phyloP scores from a whole-genome alignment of 1,284 basidiomycete species.

The Heterobasidion annosum region DNA sequence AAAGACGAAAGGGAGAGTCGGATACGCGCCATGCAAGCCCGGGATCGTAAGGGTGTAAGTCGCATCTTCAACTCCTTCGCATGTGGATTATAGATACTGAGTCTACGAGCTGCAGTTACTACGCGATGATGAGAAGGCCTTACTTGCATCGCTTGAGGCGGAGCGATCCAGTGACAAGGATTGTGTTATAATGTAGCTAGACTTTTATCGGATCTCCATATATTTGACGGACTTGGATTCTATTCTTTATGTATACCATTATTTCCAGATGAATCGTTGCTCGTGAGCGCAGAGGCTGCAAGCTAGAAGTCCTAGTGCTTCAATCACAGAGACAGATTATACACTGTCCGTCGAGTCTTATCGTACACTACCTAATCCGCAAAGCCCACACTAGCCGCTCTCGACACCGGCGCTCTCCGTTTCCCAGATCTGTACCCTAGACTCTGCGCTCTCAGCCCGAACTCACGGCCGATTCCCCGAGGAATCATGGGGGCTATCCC shows the following conservation, averaged over 20 bases:
- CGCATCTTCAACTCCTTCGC: background rate
- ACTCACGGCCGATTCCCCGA: background rate
- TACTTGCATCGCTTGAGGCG: slow-evolving; percentile 42
- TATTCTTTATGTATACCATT: no score
- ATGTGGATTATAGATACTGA: slow-evolving; percentile 1
- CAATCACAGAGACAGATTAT: no score
- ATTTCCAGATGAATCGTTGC: no score
- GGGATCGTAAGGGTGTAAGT: slow-evolving; percentile 61
- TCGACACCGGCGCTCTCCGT: background rate
- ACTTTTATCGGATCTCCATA: no score
- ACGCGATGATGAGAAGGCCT: slow-evolving; percentile 46
- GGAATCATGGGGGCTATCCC: background rate
- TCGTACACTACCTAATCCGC: background rate
- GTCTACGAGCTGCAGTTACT: slow-evolving; percentile 15
- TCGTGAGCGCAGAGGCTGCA: no score
- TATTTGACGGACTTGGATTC: no score
- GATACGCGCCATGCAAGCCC: slow-evolving; percentile 54
- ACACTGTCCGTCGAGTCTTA: no score
- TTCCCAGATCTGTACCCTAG: background rate
- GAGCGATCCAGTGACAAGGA: slow-evolving; percentile 27
- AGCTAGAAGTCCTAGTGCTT: no score
- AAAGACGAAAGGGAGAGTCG: slow-evolving; percentile 61
- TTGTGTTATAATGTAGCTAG: slow-evolving; percentile 49
- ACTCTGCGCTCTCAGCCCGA: background rate
- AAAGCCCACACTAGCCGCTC: background rate